phyloP scores from a whole-genome alignment of 2,329 filamentous ascomycete genomes.

The Sporothrix schenckii region DNA sequence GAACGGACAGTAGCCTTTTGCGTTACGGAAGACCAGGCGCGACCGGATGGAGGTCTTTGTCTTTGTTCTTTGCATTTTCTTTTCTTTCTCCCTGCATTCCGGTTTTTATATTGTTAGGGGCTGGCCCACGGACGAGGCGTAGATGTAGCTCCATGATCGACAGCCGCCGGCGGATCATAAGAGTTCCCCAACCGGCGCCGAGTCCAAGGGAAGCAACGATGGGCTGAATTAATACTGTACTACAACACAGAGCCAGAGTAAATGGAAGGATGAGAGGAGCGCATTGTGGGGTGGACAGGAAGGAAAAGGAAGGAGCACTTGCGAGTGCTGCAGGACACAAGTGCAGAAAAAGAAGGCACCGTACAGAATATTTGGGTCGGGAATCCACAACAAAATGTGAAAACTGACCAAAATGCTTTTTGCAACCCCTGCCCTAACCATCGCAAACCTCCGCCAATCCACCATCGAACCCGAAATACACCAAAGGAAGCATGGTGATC shows the following conservation, averaged over 20 bases:
- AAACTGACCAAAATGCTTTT: background rate
- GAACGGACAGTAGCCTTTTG: background rate
- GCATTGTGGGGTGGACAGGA: background rate
- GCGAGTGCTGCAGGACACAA: background rate
- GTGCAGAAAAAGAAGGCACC: background rate
- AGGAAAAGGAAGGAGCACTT: background rate
- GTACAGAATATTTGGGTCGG: background rate
- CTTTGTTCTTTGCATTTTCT: background rate
- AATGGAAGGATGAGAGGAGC: background rate
- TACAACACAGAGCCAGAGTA: too few species aligned
- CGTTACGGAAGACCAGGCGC: background rate
- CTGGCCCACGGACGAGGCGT: background rate
- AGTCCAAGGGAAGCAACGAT: background rate
- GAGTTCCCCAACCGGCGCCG: background rate
- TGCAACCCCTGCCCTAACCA: background rate
- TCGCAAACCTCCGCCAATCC: background rate
- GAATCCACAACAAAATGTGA: background rate
- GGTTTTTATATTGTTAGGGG: background rate
- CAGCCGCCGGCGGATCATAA: constrained; percentile 23
- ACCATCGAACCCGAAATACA: constrained; percentile 11
- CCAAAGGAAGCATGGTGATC: constrained; percentile 4
- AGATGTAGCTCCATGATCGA: constrained; percentile 25
- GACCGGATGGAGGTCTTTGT: background rate
- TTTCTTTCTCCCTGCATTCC: background rate
- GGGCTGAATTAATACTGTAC: too few species aligned